These are phyloP conservation scores for Pseudogymnoascus sp. DNA, from an alignment of 2,329 filamentous ascomycete species.

Conservation along the genomic window DNA sequence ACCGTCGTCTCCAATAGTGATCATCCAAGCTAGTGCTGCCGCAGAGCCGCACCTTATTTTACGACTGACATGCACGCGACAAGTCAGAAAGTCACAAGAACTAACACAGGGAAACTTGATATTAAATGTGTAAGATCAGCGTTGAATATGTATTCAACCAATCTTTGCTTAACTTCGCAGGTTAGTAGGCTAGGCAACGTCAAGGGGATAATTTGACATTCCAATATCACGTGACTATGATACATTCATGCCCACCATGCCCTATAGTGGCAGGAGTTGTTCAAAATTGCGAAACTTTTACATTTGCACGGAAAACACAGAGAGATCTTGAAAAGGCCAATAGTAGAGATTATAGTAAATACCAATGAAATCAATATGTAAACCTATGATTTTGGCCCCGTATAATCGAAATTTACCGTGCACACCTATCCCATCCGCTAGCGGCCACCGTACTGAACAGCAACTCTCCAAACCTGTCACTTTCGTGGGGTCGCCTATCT, in stretches of 20 bases:
- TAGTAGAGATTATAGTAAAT: neutral
- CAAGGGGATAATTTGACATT: neutral
- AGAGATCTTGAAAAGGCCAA: neutral
- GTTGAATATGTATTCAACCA: neutral
- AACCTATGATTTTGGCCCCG: neutral
- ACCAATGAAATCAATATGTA: neutral
- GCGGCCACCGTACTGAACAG: neutral
- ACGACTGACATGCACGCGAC: neutral
- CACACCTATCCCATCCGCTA: neutral
- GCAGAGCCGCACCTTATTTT: slow-evolving; percentile 7
- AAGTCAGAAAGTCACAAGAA: neutral
- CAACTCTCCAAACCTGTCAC: neutral
- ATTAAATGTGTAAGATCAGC: neutral
- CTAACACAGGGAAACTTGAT: neutral
- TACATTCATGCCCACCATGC: neutral
- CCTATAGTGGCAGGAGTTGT: neutral
- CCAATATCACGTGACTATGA: neutral
- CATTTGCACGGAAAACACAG: neutral
- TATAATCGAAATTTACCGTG: neutral
- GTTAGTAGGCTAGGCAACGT: neutral
- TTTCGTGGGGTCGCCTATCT: slow-evolving; percentile 5
- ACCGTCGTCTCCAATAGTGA: neutral
- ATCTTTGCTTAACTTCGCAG: neutral
- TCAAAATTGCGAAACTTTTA: neutral
- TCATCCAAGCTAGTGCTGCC: slow-evolving; percentile 2